Evolutionary conservation across 2,329 filamentous ascomycete species (phyloP).

Genomic region (Aspergillus pseudoterreus): DNA sequence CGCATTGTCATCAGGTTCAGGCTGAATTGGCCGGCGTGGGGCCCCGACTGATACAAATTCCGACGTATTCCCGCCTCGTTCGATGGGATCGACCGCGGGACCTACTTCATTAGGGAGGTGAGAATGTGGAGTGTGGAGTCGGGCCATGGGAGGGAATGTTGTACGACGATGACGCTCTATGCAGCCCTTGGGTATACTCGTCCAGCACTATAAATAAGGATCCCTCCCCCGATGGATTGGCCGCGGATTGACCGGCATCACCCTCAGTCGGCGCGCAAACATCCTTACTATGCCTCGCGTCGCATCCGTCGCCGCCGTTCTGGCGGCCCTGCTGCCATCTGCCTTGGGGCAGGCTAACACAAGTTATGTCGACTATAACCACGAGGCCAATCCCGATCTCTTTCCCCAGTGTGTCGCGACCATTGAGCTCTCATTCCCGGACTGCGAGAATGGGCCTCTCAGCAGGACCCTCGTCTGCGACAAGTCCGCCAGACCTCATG

Average conservation of each 20-base stretch:
- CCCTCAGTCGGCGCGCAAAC: background rate
- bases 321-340: conserved; percentile 20
- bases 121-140: conserved; percentile 10
- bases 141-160: background rate
- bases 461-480: conserved; percentile 52
- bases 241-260: background rate
- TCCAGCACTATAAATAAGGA: conserved; percentile 5
- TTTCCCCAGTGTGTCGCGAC: conserved; percentile 16
- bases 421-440: conserved; percentile 41
- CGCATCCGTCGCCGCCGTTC: conserved; percentile 14
- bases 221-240: background rate
- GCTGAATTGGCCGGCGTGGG: conserved; percentile 1
- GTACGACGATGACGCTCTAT: background rate
- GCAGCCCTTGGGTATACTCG: background rate
- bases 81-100: conserved; percentile 20
- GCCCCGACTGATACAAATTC: background rate
- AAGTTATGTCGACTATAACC: conserved; percentile 24
- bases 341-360: conserved; percentile 24
- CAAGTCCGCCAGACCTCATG: conserved; percentile 34
- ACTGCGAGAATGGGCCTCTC: conserved; percentile 51
- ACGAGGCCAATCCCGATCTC: conserved; percentile 23
- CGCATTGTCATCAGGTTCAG: background rate
- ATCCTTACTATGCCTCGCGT: conserved; percentile 14
- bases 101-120: conserved; percentile 13
- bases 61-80: conserved; percentile 10